These are phyloP conservation scores for Daldinia loculata DNA, from an alignment of 495 filamentous ascomycete species.

Conservation along the genomic window DNA sequence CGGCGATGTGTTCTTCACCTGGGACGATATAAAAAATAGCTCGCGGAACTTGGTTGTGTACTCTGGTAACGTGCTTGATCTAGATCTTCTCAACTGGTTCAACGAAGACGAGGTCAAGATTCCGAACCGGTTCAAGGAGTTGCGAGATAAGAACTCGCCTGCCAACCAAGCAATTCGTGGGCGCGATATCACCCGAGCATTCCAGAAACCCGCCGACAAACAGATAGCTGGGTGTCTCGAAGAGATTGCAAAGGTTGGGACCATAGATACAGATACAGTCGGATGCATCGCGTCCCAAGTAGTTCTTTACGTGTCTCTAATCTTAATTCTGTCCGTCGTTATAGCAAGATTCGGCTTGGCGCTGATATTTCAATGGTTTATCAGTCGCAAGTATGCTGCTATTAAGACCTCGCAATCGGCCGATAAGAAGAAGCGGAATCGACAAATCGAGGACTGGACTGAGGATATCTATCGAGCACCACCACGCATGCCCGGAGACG, in stretches of 20 bases:
- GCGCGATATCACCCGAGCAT: constrained; percentile 89
- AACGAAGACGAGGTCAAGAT: constrained; percentile 83
- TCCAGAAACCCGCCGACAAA: constrained; percentile 80
- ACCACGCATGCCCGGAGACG: constrained; percentile 76
- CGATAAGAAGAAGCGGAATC: constrained; percentile 79
- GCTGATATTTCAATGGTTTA: constrained; percentile 93
- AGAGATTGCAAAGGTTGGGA: constrained; percentile 94
- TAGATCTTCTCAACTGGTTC: constrained; percentile 93
- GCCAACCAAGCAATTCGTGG: constrained; percentile 78
- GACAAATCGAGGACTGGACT: constrained; percentile 97
- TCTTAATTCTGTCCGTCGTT: constrained; percentile 93
- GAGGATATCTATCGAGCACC: constrained; percentile 96
- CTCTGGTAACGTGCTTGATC: constrained; percentile 90
- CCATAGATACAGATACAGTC: constrained; percentile 93
- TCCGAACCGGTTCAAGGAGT: constrained; percentile 79
- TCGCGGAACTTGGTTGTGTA: constrained; percentile 92
- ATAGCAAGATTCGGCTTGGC: constrained; percentile 88
- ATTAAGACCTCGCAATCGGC: constrained; percentile 74
- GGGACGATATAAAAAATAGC: constrained; percentile 90
- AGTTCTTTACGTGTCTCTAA: constrained; percentile 92
- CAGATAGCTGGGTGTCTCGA: constrained; percentile 82
- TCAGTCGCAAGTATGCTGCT: constrained; percentile 82
- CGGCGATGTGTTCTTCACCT: constrained; percentile 86
- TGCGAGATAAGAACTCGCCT: constrained; percentile 61
- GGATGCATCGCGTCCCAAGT: constrained; percentile 98